Base-by-base conservation (phyloP, 192 early-diverging fungal species). In the Linnemannia schmuckeri region DNA sequence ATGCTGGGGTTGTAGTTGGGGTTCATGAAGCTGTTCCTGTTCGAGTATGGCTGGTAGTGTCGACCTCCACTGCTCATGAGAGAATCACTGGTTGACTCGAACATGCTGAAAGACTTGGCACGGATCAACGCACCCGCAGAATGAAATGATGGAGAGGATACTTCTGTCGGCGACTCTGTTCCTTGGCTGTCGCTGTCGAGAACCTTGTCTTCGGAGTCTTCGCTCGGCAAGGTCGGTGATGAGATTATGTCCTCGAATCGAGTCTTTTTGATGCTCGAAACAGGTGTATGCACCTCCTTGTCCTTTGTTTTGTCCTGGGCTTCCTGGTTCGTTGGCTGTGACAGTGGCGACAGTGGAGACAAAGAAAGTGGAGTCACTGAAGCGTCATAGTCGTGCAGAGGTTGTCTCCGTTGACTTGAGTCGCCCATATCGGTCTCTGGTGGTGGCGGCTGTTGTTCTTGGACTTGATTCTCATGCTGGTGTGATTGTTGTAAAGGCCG, bases 71-170 rank as follows among this genome's bases (percentile, higher is more conserved):
- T 3, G 20, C 57, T 30, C 57, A 69, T 42, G 70, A 52, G n/a
- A 42, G 44, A 78, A 52, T 49, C 18, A 33, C 47, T 78, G 54
- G 38, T 79, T 33, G 78, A 71, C 54, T 79, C 78, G 38, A 79
- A 79, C 38, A 71, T 47, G 54, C 78, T 79, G 70, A 40, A 79
- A 6, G 78, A 79, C 49, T 79, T 79, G 35, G 78, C 78, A 9
- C 78, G 78, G 52, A 79, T 27, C 37, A 79, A 37, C 0, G 78
- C 52, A 40, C 44, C 52, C 38, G 46, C 38, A 46, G 69, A 66
- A 42, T 69, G 46, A 30, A 52, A 61, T 3, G 63, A 74, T 18
- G 73, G 63, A 47, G 76, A 68, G 12, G 76, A 66, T 4, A 66
- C 10, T 13, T 33, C 61, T 66, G 30, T 66, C 12, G 61, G 61